A percentile compares a stretch with the other conserved stretches of the same genome.
Conservation (phyloP, 2,329 filamentous ascomycete genomes). For the Alternaria gansuensis region DNA sequence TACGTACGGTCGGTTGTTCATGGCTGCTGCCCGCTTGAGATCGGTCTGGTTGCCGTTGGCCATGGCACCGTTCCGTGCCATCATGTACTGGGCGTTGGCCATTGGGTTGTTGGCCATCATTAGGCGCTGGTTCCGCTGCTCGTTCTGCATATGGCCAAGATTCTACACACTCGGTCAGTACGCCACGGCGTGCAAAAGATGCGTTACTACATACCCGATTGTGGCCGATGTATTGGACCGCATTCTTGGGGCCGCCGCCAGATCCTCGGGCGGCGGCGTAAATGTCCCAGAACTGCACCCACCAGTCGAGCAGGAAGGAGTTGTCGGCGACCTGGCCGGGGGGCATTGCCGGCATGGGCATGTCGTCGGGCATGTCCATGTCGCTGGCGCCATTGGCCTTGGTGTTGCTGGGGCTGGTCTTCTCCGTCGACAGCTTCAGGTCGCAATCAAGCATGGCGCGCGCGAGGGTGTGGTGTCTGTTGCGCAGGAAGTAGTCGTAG, state of each 20-base stretch:
- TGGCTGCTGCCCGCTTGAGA: constrained; percentile 78
- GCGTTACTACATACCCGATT: constrained; percentile 72
- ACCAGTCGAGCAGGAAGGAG: constrained; percentile 97
- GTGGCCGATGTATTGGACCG: constrained; percentile 76
- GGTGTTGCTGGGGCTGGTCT: constrained; percentile 70
- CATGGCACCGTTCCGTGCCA: constrained; percentile 70
- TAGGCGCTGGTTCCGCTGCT: constrained; percentile 71
- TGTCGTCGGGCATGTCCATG: constrained; percentile 82
- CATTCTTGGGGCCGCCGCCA: constrained; percentile 54
- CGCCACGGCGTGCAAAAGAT: not conserved
- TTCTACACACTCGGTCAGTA: constrained; percentile 57
- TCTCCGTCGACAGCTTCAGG: constrained; percentile 67
- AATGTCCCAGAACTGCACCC: constrained; percentile 96
- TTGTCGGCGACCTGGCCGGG: constrained; percentile 69
- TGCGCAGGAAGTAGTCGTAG: constrained; percentile 89
- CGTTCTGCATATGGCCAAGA: constrained; percentile 77
- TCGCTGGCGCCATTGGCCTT: constrained; percentile 74
- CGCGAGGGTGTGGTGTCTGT: constrained; percentile 84
- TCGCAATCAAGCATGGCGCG: constrained; percentile 63
- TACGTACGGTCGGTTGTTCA: constrained; percentile 77
- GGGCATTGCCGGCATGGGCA: constrained; percentile 77
- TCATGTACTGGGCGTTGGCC: constrained; percentile 56
- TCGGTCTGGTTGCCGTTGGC: constrained; percentile 66
- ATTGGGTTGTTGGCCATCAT: constrained; percentile 68
- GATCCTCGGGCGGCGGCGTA: constrained; percentile 79